Conservation (phyloP, 257 asterid species). For the Linaria vulgaris region DNA sequence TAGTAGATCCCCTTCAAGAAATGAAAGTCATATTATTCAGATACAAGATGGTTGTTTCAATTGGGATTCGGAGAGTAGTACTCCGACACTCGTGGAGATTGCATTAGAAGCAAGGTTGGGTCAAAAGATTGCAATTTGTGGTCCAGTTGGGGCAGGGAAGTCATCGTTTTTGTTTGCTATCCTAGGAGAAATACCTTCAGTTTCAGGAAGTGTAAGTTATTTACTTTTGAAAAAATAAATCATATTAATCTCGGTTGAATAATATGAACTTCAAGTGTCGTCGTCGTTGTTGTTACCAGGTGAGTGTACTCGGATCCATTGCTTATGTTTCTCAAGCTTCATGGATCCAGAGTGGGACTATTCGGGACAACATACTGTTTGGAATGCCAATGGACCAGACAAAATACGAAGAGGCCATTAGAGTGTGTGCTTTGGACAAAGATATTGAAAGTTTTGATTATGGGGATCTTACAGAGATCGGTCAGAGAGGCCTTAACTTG, state of each 20-base stretch:
- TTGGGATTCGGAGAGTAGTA: slow-evolving; percentile 51
- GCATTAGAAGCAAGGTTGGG: slow-evolving; percentile 41
- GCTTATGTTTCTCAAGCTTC: slow-evolving; percentile 82
- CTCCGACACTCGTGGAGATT: slow-evolving; percentile 34
- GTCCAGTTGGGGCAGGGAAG: slow-evolving; percentile 78
- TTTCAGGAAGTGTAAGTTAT: slow-evolving; percentile 61
- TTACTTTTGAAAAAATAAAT: not conserved
- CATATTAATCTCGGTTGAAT: not conserved
- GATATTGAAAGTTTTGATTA: slow-evolving; percentile 60
- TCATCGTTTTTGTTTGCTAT: slow-evolving; percentile 66
- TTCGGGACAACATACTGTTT: slow-evolving; percentile 67
- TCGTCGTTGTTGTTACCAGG: slow-evolving; percentile 53
- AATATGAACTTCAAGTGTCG: slow-evolving; percentile 1
- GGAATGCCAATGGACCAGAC: slow-evolving; percentile 63
- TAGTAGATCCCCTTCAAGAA: slow-evolving; percentile 6
- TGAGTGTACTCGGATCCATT: slow-evolving; percentile 51
- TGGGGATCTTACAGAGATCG: slow-evolving; percentile 89
- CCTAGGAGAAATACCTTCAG: slow-evolving; percentile 65
- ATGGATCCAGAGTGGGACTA: slow-evolving; percentile 84
- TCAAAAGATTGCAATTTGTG: slow-evolving; percentile 68
- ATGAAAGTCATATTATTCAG: slow-evolving; percentile 24
- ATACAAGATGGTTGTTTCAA: slow-evolving; percentile 50
- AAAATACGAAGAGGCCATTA: slow-evolving; percentile 53
- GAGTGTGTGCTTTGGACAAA: slow-evolving; percentile 63
- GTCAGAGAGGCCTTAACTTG: slow-evolving; percentile 76